Conservation (phyloP, 106 monocot species). For the Dendrobium huoshanense region DNA sequence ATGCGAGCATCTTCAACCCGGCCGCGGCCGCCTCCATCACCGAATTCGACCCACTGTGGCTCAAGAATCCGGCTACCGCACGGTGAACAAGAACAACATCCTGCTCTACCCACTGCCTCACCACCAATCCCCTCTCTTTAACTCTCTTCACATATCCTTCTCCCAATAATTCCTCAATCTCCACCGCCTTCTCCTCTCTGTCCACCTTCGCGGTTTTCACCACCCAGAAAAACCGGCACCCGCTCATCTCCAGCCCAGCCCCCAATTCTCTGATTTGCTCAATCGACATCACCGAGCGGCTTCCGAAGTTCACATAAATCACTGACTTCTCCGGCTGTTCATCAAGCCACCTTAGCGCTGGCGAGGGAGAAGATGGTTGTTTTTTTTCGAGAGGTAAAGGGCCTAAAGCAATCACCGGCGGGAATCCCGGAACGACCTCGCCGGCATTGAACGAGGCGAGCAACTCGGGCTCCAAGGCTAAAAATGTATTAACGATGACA, state of each 20-base stretch:
- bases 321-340: constrained; percentile 47
- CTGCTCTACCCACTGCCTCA: constrained; percentile 55
- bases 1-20: constrained; percentile 42
- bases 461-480: constrained; percentile 24
- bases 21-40: constrained; percentile 38
- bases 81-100: constrained; percentile 32
- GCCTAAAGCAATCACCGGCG: constrained; percentile 39
- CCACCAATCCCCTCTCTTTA: constrained; percentile 41
- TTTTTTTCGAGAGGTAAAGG: constrained; percentile 14
- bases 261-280: constrained; percentile 43
- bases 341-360: constrained; percentile 36
- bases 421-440: constrained; percentile 15
- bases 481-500: constrained; percentile 53
- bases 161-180: constrained; percentile 26
- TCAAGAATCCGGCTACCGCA: constrained; percentile 53
- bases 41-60: constrained; percentile 75
- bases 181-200: constrained; percentile 23
- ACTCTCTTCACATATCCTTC: constrained; percentile 40
- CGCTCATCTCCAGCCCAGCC: constrained; percentile 47
- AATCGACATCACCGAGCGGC: constrained; percentile 30
- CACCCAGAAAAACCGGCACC: constrained; percentile 57
- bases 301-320: constrained; percentile 65
- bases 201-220: constrained; percentile 46
- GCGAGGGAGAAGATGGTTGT: background rate
- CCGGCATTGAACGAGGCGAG: constrained; percentile 30